phyloP scores from a whole-genome alignment of 257 asterid species.

The Nicotiana benthamiana region DNA sequence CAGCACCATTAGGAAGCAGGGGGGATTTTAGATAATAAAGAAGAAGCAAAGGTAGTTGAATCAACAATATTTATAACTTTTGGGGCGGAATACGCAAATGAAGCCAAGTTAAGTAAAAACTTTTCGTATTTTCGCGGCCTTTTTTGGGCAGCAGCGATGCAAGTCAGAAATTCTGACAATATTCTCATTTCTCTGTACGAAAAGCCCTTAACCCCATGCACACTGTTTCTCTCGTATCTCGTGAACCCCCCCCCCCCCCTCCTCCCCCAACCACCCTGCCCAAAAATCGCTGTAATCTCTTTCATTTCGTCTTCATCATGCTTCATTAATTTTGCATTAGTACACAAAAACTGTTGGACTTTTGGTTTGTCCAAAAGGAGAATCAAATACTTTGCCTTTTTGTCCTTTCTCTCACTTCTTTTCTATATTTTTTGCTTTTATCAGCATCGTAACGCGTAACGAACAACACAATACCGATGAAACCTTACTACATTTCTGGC shows the following conservation, averaged over 20 bases:
- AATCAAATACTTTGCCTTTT: neutral
- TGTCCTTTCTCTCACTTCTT: neutral
- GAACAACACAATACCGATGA: neutral
- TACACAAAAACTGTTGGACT: neutral
- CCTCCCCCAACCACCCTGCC: too few relatives aligned
- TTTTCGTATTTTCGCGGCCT: conserved; percentile 3
- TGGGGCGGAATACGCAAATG: neutral
- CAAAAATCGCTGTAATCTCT: too few relatives aligned
- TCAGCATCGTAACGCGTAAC: neutral
- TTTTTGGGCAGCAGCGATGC: neutral
- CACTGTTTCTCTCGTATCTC: neutral
- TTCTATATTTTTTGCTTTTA: neutral
- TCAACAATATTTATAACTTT: neutral
- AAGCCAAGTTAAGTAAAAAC: neutral
- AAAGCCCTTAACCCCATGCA: conserved; percentile 5
- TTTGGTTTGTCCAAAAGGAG: neutral
- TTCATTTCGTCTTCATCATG: neutral
- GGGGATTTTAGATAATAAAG: too few relatives aligned
- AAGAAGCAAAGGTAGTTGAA: neutral
- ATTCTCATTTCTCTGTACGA: neutral
- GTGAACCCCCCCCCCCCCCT: too few relatives aligned
- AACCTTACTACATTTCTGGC: neutral
- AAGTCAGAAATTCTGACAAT: neutral
- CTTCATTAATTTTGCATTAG: neutral
- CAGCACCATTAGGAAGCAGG: too few relatives aligned